A percentile compares a stretch with the other conserved stretches of the same genome.
phyloP scores from a whole-genome alignment of 768 basidiomycete species.

The Rhodotorula babjevae region DNA sequence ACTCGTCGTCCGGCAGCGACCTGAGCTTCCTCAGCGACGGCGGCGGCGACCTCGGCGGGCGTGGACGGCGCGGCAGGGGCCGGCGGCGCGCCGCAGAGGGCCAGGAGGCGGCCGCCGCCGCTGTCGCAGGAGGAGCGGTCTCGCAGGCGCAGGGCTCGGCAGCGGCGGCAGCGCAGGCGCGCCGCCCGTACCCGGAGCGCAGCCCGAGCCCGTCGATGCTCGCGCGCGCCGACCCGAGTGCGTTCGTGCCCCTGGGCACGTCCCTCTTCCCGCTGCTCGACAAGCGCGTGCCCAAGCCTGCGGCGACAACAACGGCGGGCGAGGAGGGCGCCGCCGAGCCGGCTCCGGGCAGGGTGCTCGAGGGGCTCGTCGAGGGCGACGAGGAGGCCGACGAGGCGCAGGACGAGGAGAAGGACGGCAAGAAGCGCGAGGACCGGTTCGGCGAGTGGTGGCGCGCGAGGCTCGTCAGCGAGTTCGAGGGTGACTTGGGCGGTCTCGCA shows the following conservation, averaged over 20 bases:
- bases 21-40: conserved; percentile 14
- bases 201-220: conserved; percentile 15
- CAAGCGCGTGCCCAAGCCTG: not conserved
- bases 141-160: not conserved
- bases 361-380: conserved; percentile 11
- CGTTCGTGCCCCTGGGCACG: conserved; percentile 27
- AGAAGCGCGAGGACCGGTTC: conserved; percentile 25
- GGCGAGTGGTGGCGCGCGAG: conserved; percentile 39
- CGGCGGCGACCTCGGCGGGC: not conserved
- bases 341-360: not conserved
- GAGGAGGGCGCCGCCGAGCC: not conserved
- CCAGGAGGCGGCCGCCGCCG: not conserved
- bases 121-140: not conserved
- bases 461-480: conserved; percentile 36
- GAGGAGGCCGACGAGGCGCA: not conserved
- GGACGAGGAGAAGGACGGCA: conserved; percentile 1
- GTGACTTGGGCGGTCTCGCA: conserved; percentile 31
- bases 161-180: not conserved
- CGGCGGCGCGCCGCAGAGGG: not conserved
- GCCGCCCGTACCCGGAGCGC: conserved; percentile 27
- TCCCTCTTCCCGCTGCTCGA: conserved; percentile 29
- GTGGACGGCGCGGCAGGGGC: conserved; percentile 7
- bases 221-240: conserved; percentile 16
- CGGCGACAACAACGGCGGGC: not conserved
- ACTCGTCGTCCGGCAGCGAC: conserved; percentile 12